These are phyloP conservation scores for Leccinum fibrillosum DNA, from an alignment of 768 basidiomycete species.

Conservation along the genomic window DNA sequence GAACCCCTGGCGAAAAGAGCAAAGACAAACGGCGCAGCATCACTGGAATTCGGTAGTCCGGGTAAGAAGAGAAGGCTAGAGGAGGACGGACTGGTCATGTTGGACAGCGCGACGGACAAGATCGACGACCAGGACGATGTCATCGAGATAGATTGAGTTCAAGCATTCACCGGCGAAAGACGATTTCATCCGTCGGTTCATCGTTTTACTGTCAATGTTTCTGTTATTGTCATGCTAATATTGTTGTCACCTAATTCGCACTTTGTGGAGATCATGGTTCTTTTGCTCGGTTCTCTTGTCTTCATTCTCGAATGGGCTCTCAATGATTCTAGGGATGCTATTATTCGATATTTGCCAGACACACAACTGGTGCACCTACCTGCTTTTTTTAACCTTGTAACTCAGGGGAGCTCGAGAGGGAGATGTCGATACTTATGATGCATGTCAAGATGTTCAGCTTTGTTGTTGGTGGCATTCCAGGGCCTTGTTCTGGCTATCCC, in stretches of 20 bases:
- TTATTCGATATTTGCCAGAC: background rate
- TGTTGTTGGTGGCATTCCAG: background rate
- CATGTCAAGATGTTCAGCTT: background rate
- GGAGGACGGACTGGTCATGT: conserved; percentile 68
- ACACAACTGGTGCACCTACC: too few relatives aligned
- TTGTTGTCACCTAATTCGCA: background rate
- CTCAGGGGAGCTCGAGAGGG: background rate
- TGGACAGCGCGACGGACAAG: conserved; percentile 55
- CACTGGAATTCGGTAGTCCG: conserved; percentile 41
- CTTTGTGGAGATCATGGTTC: background rate
- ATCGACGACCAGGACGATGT: conserved; percentile 56
- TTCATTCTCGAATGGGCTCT: background rate
- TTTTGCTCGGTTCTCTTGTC: background rate
- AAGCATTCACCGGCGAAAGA: background rate
- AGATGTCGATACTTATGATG: background rate
- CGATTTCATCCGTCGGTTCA: background rate
- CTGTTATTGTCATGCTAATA: conserved; percentile 4
- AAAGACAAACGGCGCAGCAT: conserved; percentile 31
- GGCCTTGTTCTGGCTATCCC: background rate
- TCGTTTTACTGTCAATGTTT: background rate
- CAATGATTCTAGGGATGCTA: background rate
- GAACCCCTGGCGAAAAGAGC: conserved; percentile 58
- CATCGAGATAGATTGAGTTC: conserved; percentile 52
- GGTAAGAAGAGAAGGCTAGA: conserved; percentile 66
- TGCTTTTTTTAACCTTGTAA: background rate